Conservation (phyloP, 371 early-diverging fungal genomes). For the Mortierella sp. region DNA sequence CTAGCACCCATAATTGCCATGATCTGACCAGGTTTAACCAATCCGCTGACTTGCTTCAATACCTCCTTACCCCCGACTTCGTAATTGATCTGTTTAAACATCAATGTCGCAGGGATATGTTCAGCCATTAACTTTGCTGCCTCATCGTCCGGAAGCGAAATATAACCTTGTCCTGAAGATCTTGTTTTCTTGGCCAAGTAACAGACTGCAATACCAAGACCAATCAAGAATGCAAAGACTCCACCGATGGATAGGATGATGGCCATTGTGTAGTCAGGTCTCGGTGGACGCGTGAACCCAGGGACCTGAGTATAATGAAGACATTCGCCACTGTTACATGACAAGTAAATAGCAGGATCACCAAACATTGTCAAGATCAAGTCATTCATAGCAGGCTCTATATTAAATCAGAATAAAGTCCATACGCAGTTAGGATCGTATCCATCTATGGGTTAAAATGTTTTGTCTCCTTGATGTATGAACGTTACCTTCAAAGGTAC, state of each 20-base stretch:
- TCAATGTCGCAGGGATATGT: slow-evolving; percentile 75
- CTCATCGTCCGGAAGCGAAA: slow-evolving; percentile 69
- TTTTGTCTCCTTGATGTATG: background rate
- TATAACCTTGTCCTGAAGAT: slow-evolving; percentile 50
- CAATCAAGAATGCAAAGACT: slow-evolving; percentile 69
- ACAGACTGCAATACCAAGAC: slow-evolving; percentile 58
- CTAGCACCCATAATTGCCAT: slow-evolving; percentile 82
- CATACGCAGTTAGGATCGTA: no score
- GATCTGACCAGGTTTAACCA: slow-evolving; percentile 86
- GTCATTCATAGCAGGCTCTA: slow-evolving; percentile 81
- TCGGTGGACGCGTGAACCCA: slow-evolving; percentile 71
- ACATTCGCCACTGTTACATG: slow-evolving; percentile 87
- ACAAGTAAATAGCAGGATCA: slow-evolving; percentile 78
- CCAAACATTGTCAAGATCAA: slow-evolving; percentile 81
- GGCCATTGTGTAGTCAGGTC: slow-evolving; percentile 70
- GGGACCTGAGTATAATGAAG: slow-evolving; percentile 91
- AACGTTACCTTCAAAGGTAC: slow-evolving; percentile 71
- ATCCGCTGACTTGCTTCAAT: slow-evolving; percentile 75
- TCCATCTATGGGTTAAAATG: no score
- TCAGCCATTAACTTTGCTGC: slow-evolving; percentile 80
- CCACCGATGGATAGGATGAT: slow-evolving; percentile 72
- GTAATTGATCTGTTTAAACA: slow-evolving; percentile 78
- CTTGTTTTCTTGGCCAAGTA: slow-evolving; percentile 60
- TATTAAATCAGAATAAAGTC: background rate
- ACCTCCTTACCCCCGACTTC: slow-evolving; percentile 66